These are phyloP conservation scores for Heliosperma pusillum DNA, from an alignment of 148 eudicot genomes.

Conservation along the genomic window DNA sequence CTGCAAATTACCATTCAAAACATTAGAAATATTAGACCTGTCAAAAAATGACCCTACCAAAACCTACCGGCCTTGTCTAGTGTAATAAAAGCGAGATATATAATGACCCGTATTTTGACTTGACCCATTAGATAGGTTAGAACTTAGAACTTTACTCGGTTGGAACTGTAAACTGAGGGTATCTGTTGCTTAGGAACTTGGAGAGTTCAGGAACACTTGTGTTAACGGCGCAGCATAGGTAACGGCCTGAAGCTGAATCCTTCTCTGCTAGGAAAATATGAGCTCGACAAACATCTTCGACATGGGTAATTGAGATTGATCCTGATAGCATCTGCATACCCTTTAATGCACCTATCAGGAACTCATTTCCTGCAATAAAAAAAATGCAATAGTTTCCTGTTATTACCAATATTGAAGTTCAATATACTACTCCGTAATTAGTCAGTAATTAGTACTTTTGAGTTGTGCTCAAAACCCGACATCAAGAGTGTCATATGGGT, in stretches of 20 bases:
- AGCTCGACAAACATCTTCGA: conserved; percentile 67
- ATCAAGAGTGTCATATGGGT: no score
- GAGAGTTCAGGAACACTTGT: conserved; percentile 61
- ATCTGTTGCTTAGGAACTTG: conserved; percentile 44
- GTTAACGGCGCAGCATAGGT: conserved; percentile 52
- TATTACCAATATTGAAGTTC: no score
- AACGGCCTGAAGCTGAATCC: conserved; percentile 62
- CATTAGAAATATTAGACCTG: background rate
- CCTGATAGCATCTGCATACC: conserved; percentile 65
- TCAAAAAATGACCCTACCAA: background rate
- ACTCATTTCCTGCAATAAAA: conserved; percentile 44
- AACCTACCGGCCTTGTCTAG: no score
- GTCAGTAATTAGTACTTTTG: no score
- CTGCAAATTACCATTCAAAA: conserved; percentile 29
- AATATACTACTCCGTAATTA: no score
- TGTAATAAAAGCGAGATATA: no score
- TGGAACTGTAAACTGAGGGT: conserved; percentile 51
- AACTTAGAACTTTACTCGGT: no score
- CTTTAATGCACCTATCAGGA: conserved; percentile 41
- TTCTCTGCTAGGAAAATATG: conserved; percentile 63
- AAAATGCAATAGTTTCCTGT: background rate
- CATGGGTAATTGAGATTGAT: conserved; percentile 53
- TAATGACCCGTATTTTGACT: no score
- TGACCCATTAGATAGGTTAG: no score
- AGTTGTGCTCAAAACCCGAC: no score